Base-by-base conservation (phyloP, 352 stramenopile species). In the Pythium pyrilobum region DNA sequence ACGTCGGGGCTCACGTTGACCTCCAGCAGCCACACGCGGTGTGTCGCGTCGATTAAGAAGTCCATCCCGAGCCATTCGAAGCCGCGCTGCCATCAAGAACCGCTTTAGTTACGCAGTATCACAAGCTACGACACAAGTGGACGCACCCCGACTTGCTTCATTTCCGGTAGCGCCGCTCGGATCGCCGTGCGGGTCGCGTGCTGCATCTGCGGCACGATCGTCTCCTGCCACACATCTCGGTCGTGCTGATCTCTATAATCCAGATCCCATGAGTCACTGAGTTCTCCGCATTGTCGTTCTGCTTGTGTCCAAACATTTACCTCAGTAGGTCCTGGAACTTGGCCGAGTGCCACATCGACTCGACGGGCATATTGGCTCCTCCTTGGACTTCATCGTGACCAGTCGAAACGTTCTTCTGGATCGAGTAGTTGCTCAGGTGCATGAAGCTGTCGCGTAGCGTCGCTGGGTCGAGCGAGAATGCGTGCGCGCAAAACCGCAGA, bases 11-110 rank as follows among this genome's bases (percentile, higher is more conserved):
- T 94, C 7, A 96, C 82, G 52, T 96, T 96, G 16, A 93, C 86
- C 41, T 96, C 86, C 2, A 96, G 64, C 6, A 96, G 67, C 82
- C 81, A 93, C 20, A 81, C 70, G 9, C 45, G 57, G 18, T 77
- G 40, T 20, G 62, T 51, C 24, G 77, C 67, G 25, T 91, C 84
- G 10, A 96, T 48, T 31, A 96, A 41, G 29, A 94, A 90, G 56
- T 95, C 85, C 24, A 93, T 80, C 0, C 85, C 85, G 24, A 95
- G 78, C 85, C 85, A 95, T 52, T 95, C 85, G 36, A 93, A 93
- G 5, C 83, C 83, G 48, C 61, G 44, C 77, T 92, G 49, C 23
- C 41, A n/a, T 8, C 37, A 39, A 12, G 10, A 3, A 45, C 9
- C 7, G 5, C 34, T 11, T 40, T 16, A 21, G 34, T 40, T 21